These are phyloP conservation scores for Boletus speciosus DNA, from an alignment of 768 basidiomycete species.

Conservation along the genomic window DNA sequence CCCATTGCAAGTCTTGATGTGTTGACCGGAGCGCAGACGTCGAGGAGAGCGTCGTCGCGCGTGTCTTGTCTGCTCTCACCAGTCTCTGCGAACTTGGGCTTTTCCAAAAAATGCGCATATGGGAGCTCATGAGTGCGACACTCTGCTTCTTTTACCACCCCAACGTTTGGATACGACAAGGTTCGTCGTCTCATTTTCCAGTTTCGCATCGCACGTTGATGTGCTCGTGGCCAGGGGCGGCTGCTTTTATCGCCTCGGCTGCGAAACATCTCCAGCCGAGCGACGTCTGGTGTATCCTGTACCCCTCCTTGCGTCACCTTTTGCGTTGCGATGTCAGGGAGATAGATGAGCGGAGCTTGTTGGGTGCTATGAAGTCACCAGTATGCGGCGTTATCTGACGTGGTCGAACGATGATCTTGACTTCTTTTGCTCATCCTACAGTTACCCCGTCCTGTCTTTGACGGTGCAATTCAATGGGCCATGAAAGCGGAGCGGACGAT, in stretches of 20 bases:
- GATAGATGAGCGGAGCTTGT: constrained; percentile 71
- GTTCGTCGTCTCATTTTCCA: constrained; percentile 35
- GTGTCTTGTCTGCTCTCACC: constrained; percentile 83
- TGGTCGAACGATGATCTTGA: not conserved
- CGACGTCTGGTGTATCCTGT: constrained; percentile 96
- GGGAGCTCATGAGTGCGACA: constrained; percentile 91
- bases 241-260: constrained; percentile 84
- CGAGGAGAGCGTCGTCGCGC: constrained; percentile 91
- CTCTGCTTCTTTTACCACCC: constrained; percentile 93
- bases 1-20: not conserved
- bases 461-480: constrained; percentile 86
- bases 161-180: constrained; percentile 93
- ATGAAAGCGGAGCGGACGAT: constrained; percentile 74
- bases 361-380: constrained; percentile 72
- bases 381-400: constrained; percentile 43
- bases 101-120: constrained; percentile 92
- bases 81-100: constrained; percentile 87
- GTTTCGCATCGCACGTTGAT: not conserved
- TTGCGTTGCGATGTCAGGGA: constrained; percentile 77
- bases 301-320: constrained; percentile 84
- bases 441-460: constrained; percentile 72
- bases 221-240: constrained; percentile 54
- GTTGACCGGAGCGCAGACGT: constrained; percentile 57
- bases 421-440: constrained; percentile 14
- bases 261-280: constrained; percentile 77